Conservation (phyloP, 129 eudicot genomes). For the Chrysanthemum lavandulifolium region DNA sequence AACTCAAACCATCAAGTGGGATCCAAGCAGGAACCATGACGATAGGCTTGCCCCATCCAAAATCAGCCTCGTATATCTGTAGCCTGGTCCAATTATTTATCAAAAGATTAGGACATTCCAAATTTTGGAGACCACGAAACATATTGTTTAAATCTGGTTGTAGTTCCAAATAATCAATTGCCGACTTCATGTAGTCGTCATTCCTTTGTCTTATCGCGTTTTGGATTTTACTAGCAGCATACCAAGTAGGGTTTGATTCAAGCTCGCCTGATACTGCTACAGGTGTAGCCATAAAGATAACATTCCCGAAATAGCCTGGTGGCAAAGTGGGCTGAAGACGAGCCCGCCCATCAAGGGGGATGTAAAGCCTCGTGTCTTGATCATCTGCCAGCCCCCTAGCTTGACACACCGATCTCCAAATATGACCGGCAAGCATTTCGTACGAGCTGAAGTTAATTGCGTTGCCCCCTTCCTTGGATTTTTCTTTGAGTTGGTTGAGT, state of each 20-base stretch:
- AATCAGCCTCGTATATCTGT: no score
- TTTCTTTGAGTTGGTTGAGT: background rate
- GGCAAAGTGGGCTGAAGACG: constrained; percentile 1
- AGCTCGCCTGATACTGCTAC: background rate
- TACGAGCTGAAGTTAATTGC: background rate
- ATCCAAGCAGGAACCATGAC: no score
- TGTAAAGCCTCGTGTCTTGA: background rate
- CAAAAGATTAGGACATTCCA: no score
- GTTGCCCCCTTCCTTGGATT: constrained; percentile 4
- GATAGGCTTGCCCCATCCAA: no score
- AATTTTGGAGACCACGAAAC: no score
- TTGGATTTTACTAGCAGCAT: background rate
- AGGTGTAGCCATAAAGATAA: background rate
- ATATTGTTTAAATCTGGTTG: background rate
- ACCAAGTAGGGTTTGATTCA: background rate
- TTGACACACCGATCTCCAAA: constrained; percentile 4
- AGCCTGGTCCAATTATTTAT: no score
- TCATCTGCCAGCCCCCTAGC: background rate
- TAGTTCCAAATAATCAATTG: constrained; percentile 12
- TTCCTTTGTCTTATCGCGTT: background rate
- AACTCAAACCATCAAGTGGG: no score
- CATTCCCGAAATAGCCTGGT: constrained; percentile 12
- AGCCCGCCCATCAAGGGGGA: background rate
- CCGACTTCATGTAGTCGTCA: constrained; percentile 1
- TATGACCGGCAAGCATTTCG: constrained; percentile 4